Percentiles rank a stretch among this genome's conserved stretches.
These are phyloP conservation scores for Phoenix dactylifera DNA, from an alignment of 176 grass and related monocot species.

Conservation along the genomic window DNA sequence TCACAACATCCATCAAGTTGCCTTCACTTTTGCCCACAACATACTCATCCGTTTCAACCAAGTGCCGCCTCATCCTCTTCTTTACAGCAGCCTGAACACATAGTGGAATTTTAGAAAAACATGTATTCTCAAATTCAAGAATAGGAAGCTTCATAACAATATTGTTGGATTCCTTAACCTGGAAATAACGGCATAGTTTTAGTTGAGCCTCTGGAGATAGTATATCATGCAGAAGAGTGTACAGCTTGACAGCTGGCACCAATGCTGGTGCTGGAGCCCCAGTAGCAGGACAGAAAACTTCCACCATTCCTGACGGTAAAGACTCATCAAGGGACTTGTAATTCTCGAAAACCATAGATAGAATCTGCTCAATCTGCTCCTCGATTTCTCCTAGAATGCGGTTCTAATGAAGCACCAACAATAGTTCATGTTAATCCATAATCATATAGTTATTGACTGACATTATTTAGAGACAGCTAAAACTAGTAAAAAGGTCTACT, in stretches of 20 bases:
- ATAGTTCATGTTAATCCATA: slow-evolving; percentile 2
- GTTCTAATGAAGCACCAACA: slow-evolving; percentile 47
- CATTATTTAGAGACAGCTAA: too few species aligned
- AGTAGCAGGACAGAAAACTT: slow-evolving; percentile 71
- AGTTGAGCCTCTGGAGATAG: slow-evolving; percentile 93
- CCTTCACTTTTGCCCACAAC: slow-evolving; percentile 54
- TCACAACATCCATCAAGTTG: slow-evolving; percentile 58
- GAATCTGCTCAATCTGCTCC: slow-evolving; percentile 82
- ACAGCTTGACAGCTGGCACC: slow-evolving; percentile 80
- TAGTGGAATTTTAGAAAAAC: slow-evolving; percentile 1
- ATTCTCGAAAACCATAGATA: slow-evolving; percentile 83
- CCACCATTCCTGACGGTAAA: slow-evolving; percentile 53
- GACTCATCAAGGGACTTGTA: slow-evolving; percentile 94
- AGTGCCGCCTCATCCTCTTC: slow-evolving; percentile 75
- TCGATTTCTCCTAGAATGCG: slow-evolving; percentile 86
- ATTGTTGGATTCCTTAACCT: slow-evolving; percentile 36
- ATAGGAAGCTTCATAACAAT: neutral
- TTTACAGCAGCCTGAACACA: slow-evolving; percentile 69
- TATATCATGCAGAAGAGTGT: slow-evolving; percentile 90
- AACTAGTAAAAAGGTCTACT: too few species aligned
- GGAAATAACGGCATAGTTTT: slow-evolving; percentile 89
- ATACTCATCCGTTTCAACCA: slow-evolving; percentile 93
- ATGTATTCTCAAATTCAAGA: slow-evolving; percentile 18
- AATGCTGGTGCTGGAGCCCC: slow-evolving; percentile 67
- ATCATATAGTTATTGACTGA: too few species aligned